Conservation (phyloP, 352 stramenopile species). For the Pythium monospermum region DNA sequence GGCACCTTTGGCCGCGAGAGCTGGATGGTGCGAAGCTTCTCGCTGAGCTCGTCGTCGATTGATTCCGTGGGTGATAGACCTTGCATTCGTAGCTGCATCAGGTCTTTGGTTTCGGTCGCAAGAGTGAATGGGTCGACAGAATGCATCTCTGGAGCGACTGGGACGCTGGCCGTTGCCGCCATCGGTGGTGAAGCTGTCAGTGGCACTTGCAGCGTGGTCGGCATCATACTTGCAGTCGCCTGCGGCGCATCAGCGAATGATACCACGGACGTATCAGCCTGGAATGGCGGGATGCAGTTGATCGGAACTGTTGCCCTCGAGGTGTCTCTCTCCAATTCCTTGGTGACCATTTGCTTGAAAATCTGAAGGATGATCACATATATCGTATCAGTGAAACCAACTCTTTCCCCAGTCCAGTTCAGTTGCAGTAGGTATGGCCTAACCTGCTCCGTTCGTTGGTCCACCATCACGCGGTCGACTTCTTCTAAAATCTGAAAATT, state of each 20-base stretch:
- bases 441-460: slow-evolving; percentile 43
- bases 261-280: not conserved
- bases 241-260: no score
- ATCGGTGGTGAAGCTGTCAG: no score
- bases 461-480: slow-evolving; percentile 40
- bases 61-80: slow-evolving; percentile 22
- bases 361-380: slow-evolving; percentile 24
- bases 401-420: no score
- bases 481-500: slow-evolving; percentile 58
- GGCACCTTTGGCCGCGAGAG: slow-evolving; percentile 52
- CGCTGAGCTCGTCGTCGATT: slow-evolving; percentile 49
- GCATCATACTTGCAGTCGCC: no score
- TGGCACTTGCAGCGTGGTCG: no score
- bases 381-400: not conserved
- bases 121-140: not conserved
- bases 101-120: not conserved
- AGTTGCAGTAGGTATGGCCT: no score
- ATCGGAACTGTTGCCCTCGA: not conserved
- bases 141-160: not conserved
- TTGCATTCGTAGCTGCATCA: slow-evolving; percentile 5
- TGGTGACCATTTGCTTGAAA: slow-evolving; percentile 55
- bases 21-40: slow-evolving; percentile 66
- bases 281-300: no score
- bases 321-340: slow-evolving; percentile 36
- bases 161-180: no score